Evolutionary conservation across 306 rosid genomes (phyloP), one percentile per base, ranked within the genome.

Genomic region (Fragaria ananassa): DNA sequence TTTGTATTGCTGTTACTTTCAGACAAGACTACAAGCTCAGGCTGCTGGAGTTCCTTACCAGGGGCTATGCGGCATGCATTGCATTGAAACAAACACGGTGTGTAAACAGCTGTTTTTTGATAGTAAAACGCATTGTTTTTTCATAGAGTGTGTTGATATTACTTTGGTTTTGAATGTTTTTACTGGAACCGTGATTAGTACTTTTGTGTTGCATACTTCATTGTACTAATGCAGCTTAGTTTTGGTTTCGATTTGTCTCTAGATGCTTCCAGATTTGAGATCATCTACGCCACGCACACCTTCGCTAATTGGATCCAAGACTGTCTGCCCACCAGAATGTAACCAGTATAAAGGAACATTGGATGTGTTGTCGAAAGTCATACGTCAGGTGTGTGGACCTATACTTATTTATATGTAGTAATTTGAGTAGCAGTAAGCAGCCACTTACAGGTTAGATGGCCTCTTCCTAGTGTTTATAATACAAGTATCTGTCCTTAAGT

Each of bases 21-120:
- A 93, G 97, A 94, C 93, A 29, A 89, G 99, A 72, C 88, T 95
- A 68, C 99, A 95, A 86, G 97, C 99, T 0, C 99, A 95, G 74
- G 96, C 99, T 76, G 97, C 97, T 0, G 98, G 97, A 76, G 91
- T 90, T 85, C 87, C 96, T 75, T 94, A 94, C 76, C 90, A 84
- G 15, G 83, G 83, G 29, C 18, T 65, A 35, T 87, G 91, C 65
- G 72, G 17, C n/a, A 76, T 69, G 68, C 13, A 87, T 21, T 84
- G 89, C 81, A 65, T 81, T 44, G 90, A 85, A 75, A 45, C 93
- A 10, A 89, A 79, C 81, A 63, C 82, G 77, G 98, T 93, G 68
- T 15, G 81, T 67, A 14, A 41, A 2, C 58, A 2, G 29, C 29
- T 60, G 44, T 21, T 49, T 27, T 42, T 10, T 68, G 37, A 25